phyloP scores from a whole-genome alignment of 768 basidiomycete genomes.

The Termitomyces sp. region DNA sequence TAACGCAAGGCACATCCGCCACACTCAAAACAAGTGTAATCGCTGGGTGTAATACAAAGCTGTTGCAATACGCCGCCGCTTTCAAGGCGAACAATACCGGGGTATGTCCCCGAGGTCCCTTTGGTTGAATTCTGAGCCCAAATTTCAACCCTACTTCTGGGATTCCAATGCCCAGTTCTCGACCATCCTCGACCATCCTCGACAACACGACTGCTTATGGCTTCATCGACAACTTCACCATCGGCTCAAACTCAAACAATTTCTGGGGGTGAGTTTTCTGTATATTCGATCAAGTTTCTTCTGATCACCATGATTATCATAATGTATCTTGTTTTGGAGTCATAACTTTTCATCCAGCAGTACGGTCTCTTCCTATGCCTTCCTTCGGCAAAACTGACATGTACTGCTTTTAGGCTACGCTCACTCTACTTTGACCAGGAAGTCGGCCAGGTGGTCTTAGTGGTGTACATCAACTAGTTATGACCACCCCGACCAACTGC shows the following conservation, averaged over 20 bases:
- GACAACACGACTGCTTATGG: conserved; percentile 47
- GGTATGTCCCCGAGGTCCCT: conserved; percentile 26
- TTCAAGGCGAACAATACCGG: conserved; percentile 43
- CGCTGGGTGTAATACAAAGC: conserved; percentile 45
- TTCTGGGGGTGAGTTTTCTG: conserved; percentile 51
- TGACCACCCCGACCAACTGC: too few species aligned
- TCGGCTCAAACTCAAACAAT: conserved; percentile 34
- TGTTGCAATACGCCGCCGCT: conserved; percentile 33
- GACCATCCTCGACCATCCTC: conserved; percentile 43
- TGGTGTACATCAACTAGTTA: too few species aligned
- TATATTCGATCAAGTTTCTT: not conserved
- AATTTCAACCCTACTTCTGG: conserved; percentile 30
- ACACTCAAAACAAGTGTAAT: conserved; percentile 45
- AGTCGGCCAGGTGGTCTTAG: conserved; percentile 21
- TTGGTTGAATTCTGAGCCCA: not conserved
- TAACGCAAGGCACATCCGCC: conserved; percentile 37
- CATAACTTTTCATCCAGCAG: conserved; percentile 56
- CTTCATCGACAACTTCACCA: conserved; percentile 49
- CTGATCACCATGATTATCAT: not conserved
- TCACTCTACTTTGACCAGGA: conserved; percentile 32
- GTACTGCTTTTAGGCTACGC: conserved; percentile 28
- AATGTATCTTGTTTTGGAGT: conserved; percentile 23
- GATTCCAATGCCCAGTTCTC: conserved; percentile 49
- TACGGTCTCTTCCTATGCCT: conserved; percentile 23
- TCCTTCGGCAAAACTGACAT: not conserved